Evolutionary conservation across 2,329 filamentous ascomycete genomes (phyloP).

Genomic region (Pseudocercospora cruenta): DNA sequence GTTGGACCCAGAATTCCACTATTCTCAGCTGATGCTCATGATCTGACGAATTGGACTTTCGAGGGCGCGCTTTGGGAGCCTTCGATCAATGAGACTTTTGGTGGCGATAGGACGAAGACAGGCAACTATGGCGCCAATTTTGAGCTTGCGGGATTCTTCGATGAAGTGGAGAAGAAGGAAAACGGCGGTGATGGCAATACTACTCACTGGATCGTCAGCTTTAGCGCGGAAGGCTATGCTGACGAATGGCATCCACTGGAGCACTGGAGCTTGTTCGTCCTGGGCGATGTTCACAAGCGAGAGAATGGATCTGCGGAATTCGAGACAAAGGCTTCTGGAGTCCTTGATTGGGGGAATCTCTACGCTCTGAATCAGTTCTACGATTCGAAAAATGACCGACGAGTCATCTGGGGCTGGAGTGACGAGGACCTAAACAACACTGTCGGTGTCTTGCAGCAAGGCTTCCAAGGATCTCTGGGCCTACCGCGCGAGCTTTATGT

Average conservation of each 20-base stretch:
- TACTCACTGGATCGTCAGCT: slow-evolving; percentile 45
- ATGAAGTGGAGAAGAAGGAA: slow-evolving; percentile 44
- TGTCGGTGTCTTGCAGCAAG: slow-evolving; percentile 43
- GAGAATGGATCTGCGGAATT: slow-evolving; percentile 47
- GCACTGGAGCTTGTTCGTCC: slow-evolving; percentile 49
- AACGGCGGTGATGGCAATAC: slow-evolving; percentile 30
- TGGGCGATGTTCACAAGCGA: slow-evolving; percentile 43
- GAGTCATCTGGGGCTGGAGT: slow-evolving; percentile 49
- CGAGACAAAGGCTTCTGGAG: slow-evolving; percentile 45
- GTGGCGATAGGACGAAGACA: slow-evolving; percentile 44
- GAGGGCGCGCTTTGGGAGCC: slow-evolving; percentile 48
- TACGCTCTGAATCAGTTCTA: slow-evolving; percentile 50
- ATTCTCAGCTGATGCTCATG: slow-evolving; percentile 45
- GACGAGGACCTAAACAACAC: slow-evolving; percentile 44
- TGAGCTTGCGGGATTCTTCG: slow-evolving; percentile 50
- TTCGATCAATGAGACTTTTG: slow-evolving; percentile 37
- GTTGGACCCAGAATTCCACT: slow-evolving; percentile 49
- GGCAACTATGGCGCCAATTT: slow-evolving; percentile 49
- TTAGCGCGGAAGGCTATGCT: slow-evolving; percentile 44
- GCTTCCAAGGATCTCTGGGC: slow-evolving; percentile 46
- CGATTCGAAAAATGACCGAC: slow-evolving; percentile 48
- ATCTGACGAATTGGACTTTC: slow-evolving; percentile 49
- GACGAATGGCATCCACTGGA: slow-evolving; percentile 40
- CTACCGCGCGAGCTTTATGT: slow-evolving; percentile 49
- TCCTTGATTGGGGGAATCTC: slow-evolving; percentile 45